Evolutionary conservation across 2,329 filamentous ascomycete genomes (phyloP), one percentile per base, ranked within the genome.

Genomic region (Colletotrichum paranaense): DNA sequence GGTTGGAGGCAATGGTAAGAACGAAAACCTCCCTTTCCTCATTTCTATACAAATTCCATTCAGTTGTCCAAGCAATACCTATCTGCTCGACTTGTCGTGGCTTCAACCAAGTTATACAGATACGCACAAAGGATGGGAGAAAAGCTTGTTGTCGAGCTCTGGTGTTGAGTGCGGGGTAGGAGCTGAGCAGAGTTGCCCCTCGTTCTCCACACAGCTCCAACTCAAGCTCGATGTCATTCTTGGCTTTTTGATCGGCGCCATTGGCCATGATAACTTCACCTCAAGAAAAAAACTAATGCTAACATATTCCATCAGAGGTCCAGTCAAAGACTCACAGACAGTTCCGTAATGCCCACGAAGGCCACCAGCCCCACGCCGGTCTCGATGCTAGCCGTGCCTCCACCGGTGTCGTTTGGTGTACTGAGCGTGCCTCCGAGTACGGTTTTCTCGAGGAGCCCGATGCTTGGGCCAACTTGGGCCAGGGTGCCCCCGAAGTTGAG

Each of bases 361-460:
- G 95, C 72, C 95, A 97, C 85, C 92, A 94, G 81, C 93, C 94
- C 60, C 95, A 98, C 82, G 95, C 95, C 73, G 96, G 95, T 78
- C 92, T 98, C 76, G 95, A 98, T 80, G 93, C 95, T 67, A 93
- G 92, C 74, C 91, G 95, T 82, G 93, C 95, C 57, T 97, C 94
- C 19, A 98, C 96, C 16, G 96, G 96, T 83, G 96, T 98, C 4
- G 94, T 98, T 76, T 98, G 96, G 96, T 95, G 93, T 76, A 95
- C 92, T 3, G 94, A 97, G 85, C 92, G 94, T 78, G 95, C 95
- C 67, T 90, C 92, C 81, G 95, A 98, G 84, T 94, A 96, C 84
- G 96, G 96, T 78, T 98, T 93, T 86, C 86, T 91, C 63, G 95
- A 98, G 4, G 88, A 95, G 77, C 95, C 95, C 12, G 89, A 93